Base-by-base conservation (phyloP, 2,329 filamentous ascomycete genomes). In the Trichoderma guizhouense region DNA sequence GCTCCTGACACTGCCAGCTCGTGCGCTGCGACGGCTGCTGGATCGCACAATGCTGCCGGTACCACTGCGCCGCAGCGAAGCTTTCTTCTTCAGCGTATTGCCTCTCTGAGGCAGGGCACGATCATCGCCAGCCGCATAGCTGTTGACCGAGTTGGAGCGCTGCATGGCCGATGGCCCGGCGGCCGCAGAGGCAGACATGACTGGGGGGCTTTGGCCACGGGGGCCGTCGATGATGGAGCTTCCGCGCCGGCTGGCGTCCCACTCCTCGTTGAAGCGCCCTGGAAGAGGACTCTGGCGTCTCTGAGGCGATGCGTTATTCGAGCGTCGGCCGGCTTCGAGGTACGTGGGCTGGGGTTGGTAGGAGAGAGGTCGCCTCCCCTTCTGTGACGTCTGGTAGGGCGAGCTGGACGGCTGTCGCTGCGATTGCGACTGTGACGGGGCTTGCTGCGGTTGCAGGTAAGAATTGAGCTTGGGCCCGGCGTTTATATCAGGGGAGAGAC, bases 61-160 rank as follows among this genome's bases (percentile, higher is more conserved):
- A 47, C 86, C 88, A 73, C 87, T 90, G 77, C 92, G 89, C 75
- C 91, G 91, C 72, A 98, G 79, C 11, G 94, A 97, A 28, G 85
- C 85, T 82, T 94, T 96, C 86, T 98, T 98, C 85, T 93, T 96
- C 76, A 98, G 86, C 0, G 95, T 98, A 72, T 93, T 93, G 63
- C 83, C 83, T 55, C 87, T 82, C 64, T 83, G 82, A 32, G 87
- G 81, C 53, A 82, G 79, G 61, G 81, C 79, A 51, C 80, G 77
- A 63, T 77, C 82, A 72, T 87, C 82, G 81, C 87, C 78, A 77
- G 85, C 77, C 76, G 85, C 80, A 78, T 83, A 87, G 76, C 86
- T 88, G 71, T 86, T 86, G 73, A 86, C 84, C 14, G 91, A 92
- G 73, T 85, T 85, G 69, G 91, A 87, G 75, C 90, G 89, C 79